phyloP scores from a whole-genome alignment of 2,329 filamentous ascomycete species.

The Ophiostoma triangulosporum region DNA sequence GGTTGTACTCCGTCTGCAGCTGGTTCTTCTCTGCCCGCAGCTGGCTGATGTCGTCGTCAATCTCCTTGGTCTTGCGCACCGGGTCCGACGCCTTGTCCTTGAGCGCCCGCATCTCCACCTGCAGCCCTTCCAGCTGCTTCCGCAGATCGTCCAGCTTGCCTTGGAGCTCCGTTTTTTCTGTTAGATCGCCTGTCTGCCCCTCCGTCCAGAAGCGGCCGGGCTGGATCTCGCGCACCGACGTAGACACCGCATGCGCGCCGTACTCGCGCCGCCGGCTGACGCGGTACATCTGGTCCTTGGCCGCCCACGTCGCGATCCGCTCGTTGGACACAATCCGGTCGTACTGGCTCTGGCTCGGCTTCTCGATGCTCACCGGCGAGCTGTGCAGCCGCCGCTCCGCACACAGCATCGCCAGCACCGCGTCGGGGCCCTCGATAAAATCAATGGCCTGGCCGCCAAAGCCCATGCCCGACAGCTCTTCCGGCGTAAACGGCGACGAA shows the following conservation, averaged over 20 bases:
- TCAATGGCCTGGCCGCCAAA: conserved; percentile 74
- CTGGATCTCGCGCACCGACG: conserved; percentile 46
- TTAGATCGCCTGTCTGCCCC: conserved; percentile 51
- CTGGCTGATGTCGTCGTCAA: conserved; percentile 30
- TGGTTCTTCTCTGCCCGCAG: conserved; percentile 50
- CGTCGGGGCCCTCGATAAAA: conserved; percentile 63
- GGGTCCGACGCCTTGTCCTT: conserved; percentile 26
- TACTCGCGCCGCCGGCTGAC: conserved; percentile 68
- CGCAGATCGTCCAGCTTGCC: conserved; percentile 33
- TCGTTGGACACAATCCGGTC: conserved; percentile 45
- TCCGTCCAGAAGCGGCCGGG: conserved; percentile 61
- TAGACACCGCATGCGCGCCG: conserved; percentile 58
- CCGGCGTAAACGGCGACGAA: conserved; percentile 35
- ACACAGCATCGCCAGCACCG: conserved; percentile 82
- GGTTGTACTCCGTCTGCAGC: conserved; percentile 51
- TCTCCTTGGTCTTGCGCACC: conserved; percentile 23
- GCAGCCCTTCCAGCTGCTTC: conserved; percentile 23
- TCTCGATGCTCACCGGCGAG: conserved; percentile 48
- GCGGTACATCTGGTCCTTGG: conserved; percentile 48
- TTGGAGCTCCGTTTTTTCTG: conserved; percentile 49
- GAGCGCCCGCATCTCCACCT: conserved; percentile 21
- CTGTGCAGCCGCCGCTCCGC: conserved; percentile 54
- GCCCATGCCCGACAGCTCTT: conserved; percentile 45
- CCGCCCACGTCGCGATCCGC: conserved; percentile 55
- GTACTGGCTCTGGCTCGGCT: conserved; percentile 55